Conservation (phyloP, 2,329 filamentous ascomycete species). For the Stachybotrys elegans region DNA sequence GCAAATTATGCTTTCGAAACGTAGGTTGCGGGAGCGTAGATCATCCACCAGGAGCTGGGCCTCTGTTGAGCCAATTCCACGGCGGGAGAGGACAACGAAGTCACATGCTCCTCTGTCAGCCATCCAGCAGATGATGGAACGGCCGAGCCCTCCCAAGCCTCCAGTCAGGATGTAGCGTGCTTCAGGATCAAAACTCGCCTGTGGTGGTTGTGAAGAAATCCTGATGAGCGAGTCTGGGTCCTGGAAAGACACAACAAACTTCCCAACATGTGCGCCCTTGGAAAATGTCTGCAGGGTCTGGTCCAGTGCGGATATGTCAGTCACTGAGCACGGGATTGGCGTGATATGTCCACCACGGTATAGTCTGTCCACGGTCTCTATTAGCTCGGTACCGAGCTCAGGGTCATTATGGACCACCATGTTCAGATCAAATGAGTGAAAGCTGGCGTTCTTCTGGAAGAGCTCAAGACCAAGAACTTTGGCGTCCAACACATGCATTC, state of each 20-base stretch:
- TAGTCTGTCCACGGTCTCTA: not conserved
- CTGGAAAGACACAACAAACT: slow-evolving; percentile 14
- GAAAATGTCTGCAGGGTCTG: slow-evolving; percentile 13
- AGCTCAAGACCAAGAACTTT: not conserved
- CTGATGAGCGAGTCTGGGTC: slow-evolving; percentile 5
- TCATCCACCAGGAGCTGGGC: not conserved
- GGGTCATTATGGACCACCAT: not conserved
- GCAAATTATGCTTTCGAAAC: not conserved
- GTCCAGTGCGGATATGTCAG: slow-evolving; percentile 21
- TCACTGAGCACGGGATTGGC: slow-evolving; percentile 18
- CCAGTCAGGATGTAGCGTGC: slow-evolving; percentile 16
- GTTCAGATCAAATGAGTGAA: not conserved
- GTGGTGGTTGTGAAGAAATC: not conserved
- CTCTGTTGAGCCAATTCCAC: slow-evolving; percentile 1
- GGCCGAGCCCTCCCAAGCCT: slow-evolving; percentile 11
- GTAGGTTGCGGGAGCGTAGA: not conserved
- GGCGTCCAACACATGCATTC: not conserved
- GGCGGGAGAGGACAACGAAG: slow-evolving; percentile 15
- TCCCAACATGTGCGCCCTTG: slow-evolving; percentile 17
- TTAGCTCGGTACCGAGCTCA: not conserved
- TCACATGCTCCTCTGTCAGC: slow-evolving; percentile 14
- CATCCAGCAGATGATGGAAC: slow-evolving; percentile 15
- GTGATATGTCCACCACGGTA: slow-evolving; percentile 8
- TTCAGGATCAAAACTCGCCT: slow-evolving; percentile 12
- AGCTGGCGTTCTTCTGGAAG: not conserved